phyloP scores from a whole-genome alignment of 352 stramenopile genomes.

The Pythium aphanidermatum region DNA sequence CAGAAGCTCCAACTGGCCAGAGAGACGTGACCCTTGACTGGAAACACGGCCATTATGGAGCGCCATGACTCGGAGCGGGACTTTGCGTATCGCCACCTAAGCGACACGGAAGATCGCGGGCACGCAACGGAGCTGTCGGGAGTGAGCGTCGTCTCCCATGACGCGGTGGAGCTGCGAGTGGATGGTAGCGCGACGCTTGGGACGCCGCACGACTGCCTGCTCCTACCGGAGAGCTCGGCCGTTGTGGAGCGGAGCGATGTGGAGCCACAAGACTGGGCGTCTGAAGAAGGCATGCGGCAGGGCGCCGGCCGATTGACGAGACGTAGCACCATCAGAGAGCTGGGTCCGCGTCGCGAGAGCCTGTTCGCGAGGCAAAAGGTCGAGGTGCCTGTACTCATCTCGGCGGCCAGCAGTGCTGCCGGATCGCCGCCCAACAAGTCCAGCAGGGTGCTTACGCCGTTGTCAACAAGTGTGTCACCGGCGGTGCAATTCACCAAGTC shows the following conservation, averaged over 20 bases:
- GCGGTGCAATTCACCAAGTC: conserved; percentile 4
- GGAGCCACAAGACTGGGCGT: conserved; percentile 21
- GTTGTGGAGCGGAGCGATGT: neutral
- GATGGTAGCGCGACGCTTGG: conserved; percentile 2
- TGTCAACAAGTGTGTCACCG: conserved; percentile 3
- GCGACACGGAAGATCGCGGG: conserved; percentile 12
- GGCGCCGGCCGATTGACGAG: neutral
- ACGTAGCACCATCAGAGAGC: neutral
- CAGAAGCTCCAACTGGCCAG: too few species aligned
- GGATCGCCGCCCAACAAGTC: neutral
- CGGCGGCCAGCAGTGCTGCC: neutral
- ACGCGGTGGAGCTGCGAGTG: conserved; percentile 3
- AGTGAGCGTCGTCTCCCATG: conserved; percentile 10
- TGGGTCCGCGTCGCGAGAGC: conserved; percentile 7
- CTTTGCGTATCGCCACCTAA: conserved; percentile 23
- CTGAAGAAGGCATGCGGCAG: conserved; percentile 16
- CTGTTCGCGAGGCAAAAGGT: conserved; percentile 4
- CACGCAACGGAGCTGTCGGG: neutral
- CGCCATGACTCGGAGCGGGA: conserved; percentile 4
- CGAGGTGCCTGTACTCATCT: conserved; percentile 4
- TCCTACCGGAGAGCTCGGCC: conserved; percentile 6
- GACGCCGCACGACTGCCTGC: conserved; percentile 12
- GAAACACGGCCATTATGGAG: neutral
- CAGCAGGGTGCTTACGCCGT: conserved; percentile 7
- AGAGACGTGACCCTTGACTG: neutral